phyloP scores from a whole-genome alignment of 2,329 filamentous ascomycete species.

The Trichoderma hamatum region DNA sequence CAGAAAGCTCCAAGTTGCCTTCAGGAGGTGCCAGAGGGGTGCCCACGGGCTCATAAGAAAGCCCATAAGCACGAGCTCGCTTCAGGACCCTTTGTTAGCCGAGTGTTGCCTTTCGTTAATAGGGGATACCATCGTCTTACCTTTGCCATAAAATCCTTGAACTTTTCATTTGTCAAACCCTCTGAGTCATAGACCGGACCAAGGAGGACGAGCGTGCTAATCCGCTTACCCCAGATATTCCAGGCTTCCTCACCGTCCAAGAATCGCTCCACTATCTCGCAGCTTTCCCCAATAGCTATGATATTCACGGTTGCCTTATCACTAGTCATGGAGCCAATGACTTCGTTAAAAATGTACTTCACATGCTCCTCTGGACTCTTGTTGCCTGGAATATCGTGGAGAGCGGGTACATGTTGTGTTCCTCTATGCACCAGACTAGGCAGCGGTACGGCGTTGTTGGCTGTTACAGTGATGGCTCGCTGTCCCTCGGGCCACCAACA shows the following conservation, averaged over 20 bases:
- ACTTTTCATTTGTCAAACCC: slow-evolving; percentile 46
- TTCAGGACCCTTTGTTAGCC: slow-evolving; percentile 37
- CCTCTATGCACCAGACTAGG: slow-evolving; percentile 63
- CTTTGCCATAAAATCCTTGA: slow-evolving; percentile 55
- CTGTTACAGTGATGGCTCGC: slow-evolving; percentile 60
- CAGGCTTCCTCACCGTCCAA: slow-evolving; percentile 60
- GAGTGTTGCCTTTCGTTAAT: slow-evolving; percentile 4
- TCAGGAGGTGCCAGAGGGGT: slow-evolving; percentile 56
- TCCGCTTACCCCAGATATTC: slow-evolving; percentile 45
- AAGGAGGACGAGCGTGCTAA: slow-evolving; percentile 55
- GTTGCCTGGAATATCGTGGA: slow-evolving; percentile 68
- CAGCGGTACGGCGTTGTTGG: slow-evolving; percentile 63
- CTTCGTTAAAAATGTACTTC: slow-evolving; percentile 64
- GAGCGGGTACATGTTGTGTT: slow-evolving; percentile 51
- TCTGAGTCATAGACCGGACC: slow-evolving; percentile 49
- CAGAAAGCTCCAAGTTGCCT: slow-evolving; percentile 48
- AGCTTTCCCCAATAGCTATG: slow-evolving; percentile 70
- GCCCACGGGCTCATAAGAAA: slow-evolving; percentile 55
- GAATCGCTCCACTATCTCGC: slow-evolving; percentile 59
- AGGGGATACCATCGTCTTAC: slow-evolving; percentile 40
- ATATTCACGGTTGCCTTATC: slow-evolving; percentile 64
- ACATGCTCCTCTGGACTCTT: slow-evolving; percentile 63
- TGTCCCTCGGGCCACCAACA: slow-evolving; percentile 71
- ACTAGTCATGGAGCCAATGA: slow-evolving; percentile 56
- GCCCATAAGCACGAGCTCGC: slow-evolving; percentile 64